Conservation (phyloP, 306 rosid genomes). For the Lathyrus aphaca region DNA sequence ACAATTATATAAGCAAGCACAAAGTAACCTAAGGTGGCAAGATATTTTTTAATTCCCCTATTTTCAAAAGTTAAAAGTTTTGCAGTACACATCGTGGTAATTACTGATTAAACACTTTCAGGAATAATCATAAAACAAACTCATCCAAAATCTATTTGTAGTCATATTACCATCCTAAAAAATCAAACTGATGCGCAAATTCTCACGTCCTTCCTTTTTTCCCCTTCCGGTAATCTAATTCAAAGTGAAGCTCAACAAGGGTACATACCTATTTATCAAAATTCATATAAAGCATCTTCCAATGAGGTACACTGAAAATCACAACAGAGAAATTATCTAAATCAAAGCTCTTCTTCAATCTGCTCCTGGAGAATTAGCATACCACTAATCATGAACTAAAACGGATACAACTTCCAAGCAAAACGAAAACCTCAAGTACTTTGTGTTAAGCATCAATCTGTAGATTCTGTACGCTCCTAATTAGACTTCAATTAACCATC, state of each 20-base stretch:
- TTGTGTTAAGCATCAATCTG: slow-evolving; percentile 40
- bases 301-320: slow-evolving; percentile 28
- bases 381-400: slow-evolving; percentile 41
- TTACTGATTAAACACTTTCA: slow-evolving; percentile 12
- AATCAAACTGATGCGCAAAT: slow-evolving; percentile 25
- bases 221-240: slow-evolving; percentile 24
- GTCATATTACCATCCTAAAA: slow-evolving; percentile 40
- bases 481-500: slow-evolving; percentile 45
- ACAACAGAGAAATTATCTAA: slow-evolving; percentile 44
- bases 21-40: slow-evolving; percentile 11
- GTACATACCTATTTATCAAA: slow-evolving; percentile 37
- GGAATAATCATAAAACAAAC: slow-evolving; percentile 29
- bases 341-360: slow-evolving; percentile 44
- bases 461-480: slow-evolving; percentile 38
- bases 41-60: slow-evolving; percentile 7
- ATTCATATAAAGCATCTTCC: slow-evolving; percentile 33
- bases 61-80: slow-evolving; percentile 3
- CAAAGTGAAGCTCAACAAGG: slow-evolving; percentile 42
- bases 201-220: slow-evolving; percentile 14
- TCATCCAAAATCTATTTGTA: slow-evolving; percentile 29
- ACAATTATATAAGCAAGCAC: slow-evolving; percentile 26
- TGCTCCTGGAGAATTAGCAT: slow-evolving; percentile 43
- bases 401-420: slow-evolving; percentile 42
- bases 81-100: slow-evolving; percentile 14
- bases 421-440: slow-evolving; percentile 35